Percentiles rank a stretch among this genome's conserved stretches.
Conservation (phyloP, 2,329 filamentous ascomycete species). For the Pseudogymnoascus sp. region DNA sequence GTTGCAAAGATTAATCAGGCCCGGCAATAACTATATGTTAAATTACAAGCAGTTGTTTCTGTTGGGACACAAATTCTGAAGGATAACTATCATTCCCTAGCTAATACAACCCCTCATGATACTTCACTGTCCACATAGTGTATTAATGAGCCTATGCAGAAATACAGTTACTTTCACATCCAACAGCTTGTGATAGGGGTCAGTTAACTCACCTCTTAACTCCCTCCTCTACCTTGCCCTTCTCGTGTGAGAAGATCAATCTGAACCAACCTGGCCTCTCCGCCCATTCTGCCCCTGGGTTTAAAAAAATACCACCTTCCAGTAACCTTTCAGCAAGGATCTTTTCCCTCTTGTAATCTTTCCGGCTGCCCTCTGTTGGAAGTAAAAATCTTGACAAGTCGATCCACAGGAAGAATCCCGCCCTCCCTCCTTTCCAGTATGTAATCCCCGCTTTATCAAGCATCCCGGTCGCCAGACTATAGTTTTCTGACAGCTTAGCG, state of each 20-base stretch:
- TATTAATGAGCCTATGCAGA: neutral
- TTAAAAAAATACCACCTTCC: slow-evolving; percentile 43
- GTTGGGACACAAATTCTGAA: slow-evolving; percentile 34
- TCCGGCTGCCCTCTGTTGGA: slow-evolving; percentile 15
- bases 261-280: slow-evolving; percentile 44
- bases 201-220: slow-evolving; percentile 19
- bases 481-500: slow-evolving; percentile 33
- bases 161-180: neutral
- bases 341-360: slow-evolving; percentile 13
- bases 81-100: neutral
- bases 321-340: slow-evolving; percentile 29
- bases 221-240: slow-evolving; percentile 31
- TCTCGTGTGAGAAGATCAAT: slow-evolving; percentile 42
- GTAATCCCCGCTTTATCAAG: slow-evolving; percentile 37
- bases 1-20: slow-evolving; percentile 21
- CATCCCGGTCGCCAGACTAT: slow-evolving; percentile 33
- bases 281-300: slow-evolving; percentile 40
- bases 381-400: slow-evolving; percentile 41
- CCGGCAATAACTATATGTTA: neutral
- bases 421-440: slow-evolving; percentile 41
- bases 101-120: neutral
- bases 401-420: slow-evolving; percentile 51
- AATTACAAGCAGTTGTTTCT: neutral
- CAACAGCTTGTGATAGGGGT: neutral
- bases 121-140: neutral